These are phyloP conservation scores for Oropetium thomaeum DNA, from an alignment of 176 grass and related monocot species.

Conservation along the genomic window DNA sequence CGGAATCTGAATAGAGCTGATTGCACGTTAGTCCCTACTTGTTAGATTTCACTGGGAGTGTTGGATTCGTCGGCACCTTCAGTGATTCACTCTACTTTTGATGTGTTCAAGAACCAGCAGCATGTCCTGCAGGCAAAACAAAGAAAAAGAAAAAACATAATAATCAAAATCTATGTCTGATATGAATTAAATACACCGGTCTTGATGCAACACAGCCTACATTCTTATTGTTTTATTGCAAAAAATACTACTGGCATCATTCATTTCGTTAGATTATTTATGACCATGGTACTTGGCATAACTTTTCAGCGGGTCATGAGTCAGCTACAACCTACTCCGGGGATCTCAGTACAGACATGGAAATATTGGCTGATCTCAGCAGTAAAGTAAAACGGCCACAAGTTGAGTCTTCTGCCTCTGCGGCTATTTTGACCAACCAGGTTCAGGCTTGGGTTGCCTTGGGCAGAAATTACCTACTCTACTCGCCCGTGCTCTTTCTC, in stretches of 20 bases:
- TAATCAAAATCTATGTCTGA: constrained; percentile 8
- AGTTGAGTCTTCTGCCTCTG: constrained; percentile 37
- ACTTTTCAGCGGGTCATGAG: constrained; percentile 19
- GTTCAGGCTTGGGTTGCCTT: constrained; percentile 7
- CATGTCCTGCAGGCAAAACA: background rate
- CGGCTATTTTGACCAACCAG: constrained; percentile 30
- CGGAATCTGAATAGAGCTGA: constrained; percentile 31
- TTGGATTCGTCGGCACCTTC: constrained; percentile 15
- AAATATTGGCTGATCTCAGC: constrained; percentile 40
- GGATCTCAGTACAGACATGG: constrained; percentile 34
- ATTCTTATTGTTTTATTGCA: background rate
- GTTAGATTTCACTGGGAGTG: constrained; percentile 24
- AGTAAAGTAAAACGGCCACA: constrained; percentile 42
- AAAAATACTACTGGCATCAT: constrained; percentile 13
- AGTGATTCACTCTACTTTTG: constrained; percentile 30
- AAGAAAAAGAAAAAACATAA: background rate
- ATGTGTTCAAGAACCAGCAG: constrained; percentile 17
- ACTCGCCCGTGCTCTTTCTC: constrained; percentile 8
- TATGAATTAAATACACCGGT: background rate
- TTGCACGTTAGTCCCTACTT: constrained; percentile 28
- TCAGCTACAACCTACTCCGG: constrained; percentile 8
- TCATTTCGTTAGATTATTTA: background rate
- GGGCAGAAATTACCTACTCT: background rate
- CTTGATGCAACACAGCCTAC: background rate
- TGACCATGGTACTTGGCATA: background rate